Evolutionary conservation across 2,329 filamentous ascomycete species (phyloP).

Genomic region (Neopestalotiopsis sp.): DNA sequence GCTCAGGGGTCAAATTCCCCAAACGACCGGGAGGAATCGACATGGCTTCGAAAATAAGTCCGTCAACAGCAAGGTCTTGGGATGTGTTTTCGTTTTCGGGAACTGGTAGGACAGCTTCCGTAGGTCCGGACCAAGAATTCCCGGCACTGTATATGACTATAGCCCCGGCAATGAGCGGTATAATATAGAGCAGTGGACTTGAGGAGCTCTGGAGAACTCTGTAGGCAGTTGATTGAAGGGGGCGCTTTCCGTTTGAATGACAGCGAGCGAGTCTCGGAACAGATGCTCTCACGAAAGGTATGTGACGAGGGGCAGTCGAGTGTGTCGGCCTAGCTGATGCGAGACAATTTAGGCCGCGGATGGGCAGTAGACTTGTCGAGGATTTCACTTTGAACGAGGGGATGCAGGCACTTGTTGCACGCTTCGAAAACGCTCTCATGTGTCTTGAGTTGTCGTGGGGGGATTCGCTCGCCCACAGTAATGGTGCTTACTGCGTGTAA

Average conservation of each 20-base stretch:
- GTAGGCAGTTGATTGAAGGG: background rate
- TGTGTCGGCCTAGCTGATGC: background rate
- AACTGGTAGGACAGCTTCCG: background rate
- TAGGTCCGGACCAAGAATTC: background rate
- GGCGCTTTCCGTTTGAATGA: background rate
- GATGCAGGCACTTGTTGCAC: background rate
- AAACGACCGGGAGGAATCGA: constrained; percentile 69
- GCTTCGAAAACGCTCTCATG: constrained; percentile 12
- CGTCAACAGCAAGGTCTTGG: constrained; percentile 17
- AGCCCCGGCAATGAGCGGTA: constrained; percentile 18
- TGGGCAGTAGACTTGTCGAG: background rate
- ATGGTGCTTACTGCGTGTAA: background rate
- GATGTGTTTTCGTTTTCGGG: constrained; percentile 17
- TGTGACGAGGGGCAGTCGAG: background rate
- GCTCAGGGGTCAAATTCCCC: constrained; percentile 85
- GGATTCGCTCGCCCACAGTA: background rate
- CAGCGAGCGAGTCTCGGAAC: background rate
- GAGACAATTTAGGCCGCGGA: background rate
- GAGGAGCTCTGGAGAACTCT: constrained; percentile 10
- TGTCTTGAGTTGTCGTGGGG: background rate
- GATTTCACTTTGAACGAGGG: background rate
- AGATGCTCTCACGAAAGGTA: background rate
- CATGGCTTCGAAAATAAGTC: constrained; percentile 29
- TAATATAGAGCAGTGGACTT: constrained; percentile 14
- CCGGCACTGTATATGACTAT: constrained; percentile 14